Evolutionary conservation across 2,329 filamentous ascomycete species (phyloP), one percentile per base, ranked within the genome.

Genomic region (Ceratocystis cubensis): DNA sequence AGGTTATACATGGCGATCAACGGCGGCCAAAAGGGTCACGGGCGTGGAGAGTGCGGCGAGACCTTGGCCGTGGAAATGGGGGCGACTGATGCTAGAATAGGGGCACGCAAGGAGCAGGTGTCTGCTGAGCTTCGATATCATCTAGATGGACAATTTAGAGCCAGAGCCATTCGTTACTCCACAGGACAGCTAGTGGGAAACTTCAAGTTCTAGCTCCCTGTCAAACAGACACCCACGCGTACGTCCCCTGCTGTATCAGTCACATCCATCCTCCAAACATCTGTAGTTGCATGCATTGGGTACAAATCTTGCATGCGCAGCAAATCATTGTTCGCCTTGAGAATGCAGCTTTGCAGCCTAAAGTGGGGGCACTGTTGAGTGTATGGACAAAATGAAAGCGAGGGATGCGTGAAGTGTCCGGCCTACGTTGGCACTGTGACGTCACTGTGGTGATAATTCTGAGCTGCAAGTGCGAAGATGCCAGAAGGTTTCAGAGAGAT

Each of bases 1-100:
- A 86, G 71, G 78, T 79, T 53, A 73, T 85, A 8, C 77, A 78
- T 59, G 82, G 80, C 2, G 80, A 80, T 65, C 78, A 83, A 72
- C 83, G 79, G 69, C 77, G 82, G 66, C 81, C 81, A 3, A 78
- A 80, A 10, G 85, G 84, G 15, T 84, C 82, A 2, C 79, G 79
- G 63, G 82, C 84, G 8, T 87, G 84, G 84, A 80, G 84, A 69
- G 84, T 87, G 10, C 78, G 85, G 67, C 81, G 84, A 70, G 84
- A 88, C 73, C 73, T 87, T 5, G 84, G 85, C 7, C 76, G 77
- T 50, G 73, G 71, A 25, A 63, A 69, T 2, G 72, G 72, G 25
- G 67, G 62, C 37, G 67, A 65, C 17, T 65, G n/a, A 65, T 20
- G 4, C 7, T 48, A 56, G 28, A 25, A 64, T 30, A 57, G 30